Base-by-base conservation (phyloP, 306 rosid genomes). In the Neltuma alba region DNA sequence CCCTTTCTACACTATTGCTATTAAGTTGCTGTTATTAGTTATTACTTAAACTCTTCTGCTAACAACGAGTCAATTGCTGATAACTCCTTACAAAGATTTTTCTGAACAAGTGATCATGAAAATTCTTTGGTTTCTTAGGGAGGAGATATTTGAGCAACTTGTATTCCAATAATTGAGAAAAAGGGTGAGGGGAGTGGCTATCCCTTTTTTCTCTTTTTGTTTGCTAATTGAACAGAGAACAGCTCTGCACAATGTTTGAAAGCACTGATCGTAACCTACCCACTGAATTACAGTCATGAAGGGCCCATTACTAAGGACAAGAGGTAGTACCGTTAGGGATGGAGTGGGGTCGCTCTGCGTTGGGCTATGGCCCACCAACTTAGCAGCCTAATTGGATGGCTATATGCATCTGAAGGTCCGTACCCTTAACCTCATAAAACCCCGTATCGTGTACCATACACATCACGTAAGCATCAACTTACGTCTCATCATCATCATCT, bases 291-390 rank as follows among this genome's bases (percentile, higher is more conserved):
- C 76, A 80, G 72, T 74, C 30, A 14, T 4, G 40, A 37, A 76
- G 84, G 89, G 80, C 70, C 82, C 90, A 76, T 74, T 74, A 70
- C 75, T 33, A 73, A 76, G 81, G 84, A 86, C 86, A 86, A 74
- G 84, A 79, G 80, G 81, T 73, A 82, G 76, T 65, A 77, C 66
- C 18, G 80, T 80, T 74, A 70, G 80, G 81, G 61, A 81, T 74
- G 79, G 45, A 74, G 80, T 80, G 82, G 87, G 89, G 66, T 42
- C 84, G n/a, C 18, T 77, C 76, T 78, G 65, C 61, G 50, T 78
- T 82, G 89, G 89, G 85, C 88, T 81, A 61, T 87, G 88, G 88
- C 87, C 87, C 86, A 80, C 91, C 47, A 68, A 76, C 79, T 76
- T 64, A 65, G 75, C 82, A 76, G 81, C 82, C 85, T 74, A 81